phyloP scores from a whole-genome alignment of 352 stramenopile genomes.

The Phytophthora pinifolia region DNA sequence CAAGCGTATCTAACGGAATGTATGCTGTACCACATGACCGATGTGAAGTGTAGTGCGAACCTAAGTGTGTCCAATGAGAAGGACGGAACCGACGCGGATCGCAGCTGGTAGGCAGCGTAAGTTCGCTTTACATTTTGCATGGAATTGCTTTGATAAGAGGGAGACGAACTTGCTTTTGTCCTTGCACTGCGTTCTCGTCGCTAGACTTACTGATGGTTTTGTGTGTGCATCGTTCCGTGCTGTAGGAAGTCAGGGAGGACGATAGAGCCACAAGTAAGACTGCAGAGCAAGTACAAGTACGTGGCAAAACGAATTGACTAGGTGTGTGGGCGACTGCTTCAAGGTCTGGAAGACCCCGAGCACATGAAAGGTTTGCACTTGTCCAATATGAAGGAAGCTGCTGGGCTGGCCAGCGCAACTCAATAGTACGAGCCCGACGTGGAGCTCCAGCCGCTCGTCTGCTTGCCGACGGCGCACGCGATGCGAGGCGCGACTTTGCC shows the following conservation, averaged over 20 bases:
- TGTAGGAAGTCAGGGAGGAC: constrained; percentile 7
- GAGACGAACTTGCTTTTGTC: constrained; percentile 18
- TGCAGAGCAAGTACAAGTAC: constrained; percentile 14
- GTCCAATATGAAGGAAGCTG: constrained; percentile 11
- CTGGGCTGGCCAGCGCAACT: not conserved
- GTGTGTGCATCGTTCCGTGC: constrained; percentile 4
- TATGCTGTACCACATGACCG: too few relatives aligned
- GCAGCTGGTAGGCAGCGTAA: constrained; percentile 27
- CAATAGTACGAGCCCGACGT: constrained; percentile 11
- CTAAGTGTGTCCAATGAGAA: constrained; percentile 10
- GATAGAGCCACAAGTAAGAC: not conserved
- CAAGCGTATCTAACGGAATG: constrained; percentile 4
- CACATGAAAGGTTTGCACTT: constrained; percentile 11
- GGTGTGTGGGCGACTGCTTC: constrained; percentile 13
- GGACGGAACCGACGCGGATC: constrained; percentile 13
- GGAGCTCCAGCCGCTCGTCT: constrained; percentile 11
- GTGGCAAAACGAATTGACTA: constrained; percentile 21
- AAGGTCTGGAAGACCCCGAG: constrained; percentile 3
- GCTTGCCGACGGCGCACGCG: constrained; percentile 42
- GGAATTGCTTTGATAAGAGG: constrained; percentile 25
- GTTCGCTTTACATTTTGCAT: constrained; percentile 30
- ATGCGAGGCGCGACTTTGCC: constrained; percentile 40
- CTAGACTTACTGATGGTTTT: constrained; percentile 18
- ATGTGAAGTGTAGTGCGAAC: too few relatives aligned
- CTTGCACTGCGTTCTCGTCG: constrained; percentile 12